Percentiles rank a stretch among this genome's conserved stretches.
phyloP scores from a whole-genome alignment of 345 rosid species.

The Chamaenerion angustifolium region DNA sequence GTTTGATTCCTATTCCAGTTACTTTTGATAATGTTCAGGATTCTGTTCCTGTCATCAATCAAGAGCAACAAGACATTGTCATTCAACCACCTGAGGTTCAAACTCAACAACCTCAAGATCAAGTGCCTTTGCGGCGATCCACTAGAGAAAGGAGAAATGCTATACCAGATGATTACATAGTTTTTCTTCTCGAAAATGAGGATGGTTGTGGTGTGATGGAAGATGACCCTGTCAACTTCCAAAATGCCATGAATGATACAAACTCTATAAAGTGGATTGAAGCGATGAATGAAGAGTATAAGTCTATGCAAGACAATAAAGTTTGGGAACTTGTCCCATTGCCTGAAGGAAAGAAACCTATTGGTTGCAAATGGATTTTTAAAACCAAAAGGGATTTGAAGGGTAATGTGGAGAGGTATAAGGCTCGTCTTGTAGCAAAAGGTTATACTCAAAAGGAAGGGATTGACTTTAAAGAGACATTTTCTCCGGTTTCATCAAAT shows the following conservation, averaged over 20 bases:
- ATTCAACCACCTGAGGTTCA: too few species aligned
- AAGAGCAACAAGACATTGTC: too few species aligned
- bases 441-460: not conserved
- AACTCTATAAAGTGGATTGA: not conserved
- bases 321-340: not conserved
- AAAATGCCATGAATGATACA: not conserved
- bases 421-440: not conserved
- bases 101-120: too few species aligned
- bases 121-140: too few species aligned
- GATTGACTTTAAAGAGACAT: not conserved
- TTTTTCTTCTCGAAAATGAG: too few species aligned
- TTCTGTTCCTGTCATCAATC: too few species aligned
- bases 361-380: not conserved
- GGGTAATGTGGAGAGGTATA: not conserved
- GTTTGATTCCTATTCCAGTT: too few species aligned
- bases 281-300: not conserved
- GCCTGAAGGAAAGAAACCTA: not conserved
- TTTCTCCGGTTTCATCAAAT: not conserved
- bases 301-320: not conserved
- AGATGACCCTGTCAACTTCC: constrained; percentile 3
- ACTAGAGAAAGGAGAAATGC: too few species aligned
- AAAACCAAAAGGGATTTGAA: not conserved
- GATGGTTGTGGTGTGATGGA: constrained; percentile 1
- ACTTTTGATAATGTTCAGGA: too few species aligned
- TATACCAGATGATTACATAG: too few species aligned